Conservation (phyloP, 78 protist species). For the Planoprotostelium fungivorum region DNA sequence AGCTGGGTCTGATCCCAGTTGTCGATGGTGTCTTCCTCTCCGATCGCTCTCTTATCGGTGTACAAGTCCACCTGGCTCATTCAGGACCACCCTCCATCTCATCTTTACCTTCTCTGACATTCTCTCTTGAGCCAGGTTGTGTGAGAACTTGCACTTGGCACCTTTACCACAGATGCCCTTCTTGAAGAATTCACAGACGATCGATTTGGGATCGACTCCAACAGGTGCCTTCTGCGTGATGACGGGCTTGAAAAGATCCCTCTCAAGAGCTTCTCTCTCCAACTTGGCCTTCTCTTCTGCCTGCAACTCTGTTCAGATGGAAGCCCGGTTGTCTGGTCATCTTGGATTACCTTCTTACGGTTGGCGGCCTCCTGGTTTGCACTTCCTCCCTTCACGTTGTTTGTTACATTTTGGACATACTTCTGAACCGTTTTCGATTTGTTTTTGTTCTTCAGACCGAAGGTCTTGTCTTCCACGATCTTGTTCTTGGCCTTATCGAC, state of each 20-base stretch:
- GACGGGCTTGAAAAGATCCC: slow-evolving; percentile 13
- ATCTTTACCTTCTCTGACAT: slow-evolving; percentile 28
- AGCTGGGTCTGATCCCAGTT: slow-evolving; percentile 73
- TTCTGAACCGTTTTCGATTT: slow-evolving; percentile 68
- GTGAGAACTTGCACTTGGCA: slow-evolving; percentile 73
- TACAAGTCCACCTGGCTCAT: slow-evolving; percentile 29
- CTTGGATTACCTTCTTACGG: not conserved
- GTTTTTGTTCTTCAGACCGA: slow-evolving; percentile 91
- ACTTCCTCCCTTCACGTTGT: slow-evolving; percentile 8
- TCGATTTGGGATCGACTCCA: slow-evolving; percentile 79
- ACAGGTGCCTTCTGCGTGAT: slow-evolving; percentile 35
- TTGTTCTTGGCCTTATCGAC: slow-evolving; percentile 61
- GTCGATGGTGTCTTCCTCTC: slow-evolving; percentile 56
- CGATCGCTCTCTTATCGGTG: slow-evolving; percentile 13
- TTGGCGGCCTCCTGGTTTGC: not conserved
- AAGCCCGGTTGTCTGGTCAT: not conserved
- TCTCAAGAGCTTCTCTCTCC: slow-evolving; percentile 27
- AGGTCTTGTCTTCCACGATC: slow-evolving; percentile 86
- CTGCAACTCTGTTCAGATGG: slow-evolving; percentile 20
- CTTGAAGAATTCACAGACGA: slow-evolving; percentile 79
- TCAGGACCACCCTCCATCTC: slow-evolving; percentile 10
- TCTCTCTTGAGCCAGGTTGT: slow-evolving; percentile 57
- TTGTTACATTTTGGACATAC: slow-evolving; percentile 36
- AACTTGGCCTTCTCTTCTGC: slow-evolving; percentile 31
- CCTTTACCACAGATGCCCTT: slow-evolving; percentile 75